These are phyloP conservation scores for Calonectria pseudoreteaudii DNA, from an alignment of 2,329 filamentous ascomycete species.

Conservation along the genomic window DNA sequence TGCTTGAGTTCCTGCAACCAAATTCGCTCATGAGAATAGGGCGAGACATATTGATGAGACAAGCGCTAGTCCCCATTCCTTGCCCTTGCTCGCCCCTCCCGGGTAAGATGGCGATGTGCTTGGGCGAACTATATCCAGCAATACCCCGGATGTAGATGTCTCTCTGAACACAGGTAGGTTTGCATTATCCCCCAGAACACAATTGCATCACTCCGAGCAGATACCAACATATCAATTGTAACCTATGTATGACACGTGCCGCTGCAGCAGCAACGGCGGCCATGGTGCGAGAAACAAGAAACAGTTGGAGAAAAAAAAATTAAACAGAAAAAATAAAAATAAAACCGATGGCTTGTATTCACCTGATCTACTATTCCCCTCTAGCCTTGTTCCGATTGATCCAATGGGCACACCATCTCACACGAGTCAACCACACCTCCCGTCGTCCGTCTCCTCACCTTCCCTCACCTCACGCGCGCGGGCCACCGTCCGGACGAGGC, in stretches of 20 bases:
- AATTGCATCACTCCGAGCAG: neutral
- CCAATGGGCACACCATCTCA: neutral
- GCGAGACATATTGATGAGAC: slow-evolving; percentile 20
- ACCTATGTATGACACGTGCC: neutral
- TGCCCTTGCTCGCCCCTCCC: slow-evolving; percentile 5
- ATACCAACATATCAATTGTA: neutral
- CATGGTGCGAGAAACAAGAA: neutral
- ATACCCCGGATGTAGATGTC: slow-evolving; percentile 13
- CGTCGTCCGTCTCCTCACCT: neutral
- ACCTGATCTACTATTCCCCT: neutral
- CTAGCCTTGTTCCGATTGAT: neutral
- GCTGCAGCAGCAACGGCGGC: neutral
- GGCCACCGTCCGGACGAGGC: slow-evolving; percentile 14
- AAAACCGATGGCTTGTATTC: neutral
- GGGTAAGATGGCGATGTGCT: slow-evolving; percentile 11
- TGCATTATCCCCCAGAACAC: neutral
- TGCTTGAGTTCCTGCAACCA: neutral
- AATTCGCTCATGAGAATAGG: slow-evolving; percentile 1
- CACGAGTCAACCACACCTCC: slow-evolving; percentile 14
- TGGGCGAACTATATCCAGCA: slow-evolving; percentile 12
- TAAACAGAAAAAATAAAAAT: neutral
- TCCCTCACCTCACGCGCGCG: neutral
- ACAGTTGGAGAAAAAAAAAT: neutral
- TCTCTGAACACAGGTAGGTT: neutral
- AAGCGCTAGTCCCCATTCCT: slow-evolving; percentile 11